phyloP scores from a whole-genome alignment of 768 basidiomycete genomes.

The Psilocybe azurescens region DNA sequence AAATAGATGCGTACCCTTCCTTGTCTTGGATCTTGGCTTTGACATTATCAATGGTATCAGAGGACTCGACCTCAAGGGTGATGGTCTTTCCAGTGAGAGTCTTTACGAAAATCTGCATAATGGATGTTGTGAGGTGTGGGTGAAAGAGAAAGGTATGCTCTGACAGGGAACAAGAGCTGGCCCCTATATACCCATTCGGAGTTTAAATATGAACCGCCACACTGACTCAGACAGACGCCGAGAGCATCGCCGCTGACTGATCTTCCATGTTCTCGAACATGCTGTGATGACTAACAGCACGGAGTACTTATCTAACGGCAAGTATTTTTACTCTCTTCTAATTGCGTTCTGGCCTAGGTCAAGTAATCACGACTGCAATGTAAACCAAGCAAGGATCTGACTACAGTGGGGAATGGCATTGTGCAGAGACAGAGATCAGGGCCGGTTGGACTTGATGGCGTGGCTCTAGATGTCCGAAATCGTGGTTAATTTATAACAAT shows the following conservation, averaged over 20 bases:
- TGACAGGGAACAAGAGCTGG: slow-evolving; percentile 12
- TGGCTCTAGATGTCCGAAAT: too few relatives aligned
- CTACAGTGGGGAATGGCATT: too few relatives aligned
- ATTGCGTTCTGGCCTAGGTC: too few relatives aligned
- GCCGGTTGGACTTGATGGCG: too few relatives aligned
- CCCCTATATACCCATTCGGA: slow-evolving; percentile 39
- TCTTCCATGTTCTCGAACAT: slow-evolving; percentile 6
- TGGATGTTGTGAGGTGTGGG: slow-evolving; percentile 23
- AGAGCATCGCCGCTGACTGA: slow-evolving; percentile 16
- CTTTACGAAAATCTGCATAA: slow-evolving; percentile 90
- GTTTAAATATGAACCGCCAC: slow-evolving; percentile 41
- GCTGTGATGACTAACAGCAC: background rate
- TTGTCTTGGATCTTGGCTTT: slow-evolving; percentile 91
- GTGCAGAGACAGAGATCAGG: too few relatives aligned
- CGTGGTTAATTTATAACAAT: too few relatives aligned
- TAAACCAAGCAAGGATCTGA: too few relatives aligned
- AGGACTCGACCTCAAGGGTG: slow-evolving; percentile 75
- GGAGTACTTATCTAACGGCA: too few relatives aligned
- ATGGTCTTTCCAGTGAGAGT: slow-evolving; percentile 82
- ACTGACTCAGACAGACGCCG: slow-evolving; percentile 25
- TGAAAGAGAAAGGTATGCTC: slow-evolving; percentile 14
- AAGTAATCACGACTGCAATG: too few relatives aligned
- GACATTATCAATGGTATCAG: slow-evolving; percentile 73
- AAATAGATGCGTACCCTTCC: slow-evolving; percentile 60
- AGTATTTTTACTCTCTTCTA: too few relatives aligned